Evolutionary conservation across 2,329 filamentous ascomycete genomes (phyloP), one percentile per base, ranked within the genome.

Genomic region (Diaporthe nobilis): DNA sequence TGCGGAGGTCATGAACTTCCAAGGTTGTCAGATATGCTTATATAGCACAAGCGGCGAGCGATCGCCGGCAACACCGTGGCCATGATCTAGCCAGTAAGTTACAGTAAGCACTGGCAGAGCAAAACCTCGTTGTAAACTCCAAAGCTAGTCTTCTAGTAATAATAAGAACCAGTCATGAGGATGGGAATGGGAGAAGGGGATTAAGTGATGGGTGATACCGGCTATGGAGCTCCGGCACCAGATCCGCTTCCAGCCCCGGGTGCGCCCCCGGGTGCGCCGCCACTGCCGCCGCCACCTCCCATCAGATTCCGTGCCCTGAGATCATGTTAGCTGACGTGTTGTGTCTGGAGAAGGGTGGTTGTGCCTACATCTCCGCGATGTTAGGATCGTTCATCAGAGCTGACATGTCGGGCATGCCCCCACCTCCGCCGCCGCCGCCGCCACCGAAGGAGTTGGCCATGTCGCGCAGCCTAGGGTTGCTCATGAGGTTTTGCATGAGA

Each of bases 401-500:
- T 74, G 90, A 89, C 82, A 98, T 88, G 84, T 98, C 95, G 10
- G 97, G 97, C 94, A 98, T 95, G 70, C 96, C 96, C 71, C 94
- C 94, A 58, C 94, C 58, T 6, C 70, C 70, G 12, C 57, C 57
- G 31, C 70, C 57, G 31, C 70, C 71, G 5, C 63, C 61, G 10
- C 58, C 47, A 5, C 70, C 71, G 15, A 98, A 95, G 80, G 90
- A 91, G 82, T 94, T 92, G 61, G 95, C 95, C 95, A 98, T 96
- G 82, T 97, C 92, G 74, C 94, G 90, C 77, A 98, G 87, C 77
- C 93, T 91, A 4, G 97, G 97, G 88, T 99, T 98, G 88, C 89
- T 95, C 96, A 99, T 98, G 75, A 99, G 86, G 84, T 95, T 97
- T 83, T 89, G 90, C 92, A 98, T 94, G 88, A 96, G 92, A 13